phyloP scores from a whole-genome alignment of 805 yeast genomes.

The Metschnikowia colocasiae region DNA sequence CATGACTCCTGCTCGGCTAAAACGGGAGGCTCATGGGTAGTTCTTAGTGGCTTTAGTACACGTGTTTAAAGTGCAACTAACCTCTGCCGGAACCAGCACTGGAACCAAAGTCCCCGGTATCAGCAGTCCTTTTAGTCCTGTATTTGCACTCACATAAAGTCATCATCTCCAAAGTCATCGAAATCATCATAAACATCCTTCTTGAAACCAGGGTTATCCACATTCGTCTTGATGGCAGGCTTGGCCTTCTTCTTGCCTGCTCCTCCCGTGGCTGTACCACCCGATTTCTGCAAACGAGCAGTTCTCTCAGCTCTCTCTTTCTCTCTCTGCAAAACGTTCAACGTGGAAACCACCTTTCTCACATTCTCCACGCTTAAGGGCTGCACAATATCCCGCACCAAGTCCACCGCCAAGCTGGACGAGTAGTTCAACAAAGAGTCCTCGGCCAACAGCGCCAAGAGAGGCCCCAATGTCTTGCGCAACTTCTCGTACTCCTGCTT shows the following conservation, averaged over 20 bases:
- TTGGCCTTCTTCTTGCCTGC: conserved; percentile 94
- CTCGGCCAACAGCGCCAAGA: conserved; percentile 57
- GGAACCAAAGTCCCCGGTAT: no score
- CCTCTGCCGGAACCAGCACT: no score
- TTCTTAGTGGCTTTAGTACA: no score
- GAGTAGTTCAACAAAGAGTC: conserved; percentile 65
- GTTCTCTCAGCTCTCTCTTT: conserved; percentile 89
- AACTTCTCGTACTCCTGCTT: conserved; percentile 74
- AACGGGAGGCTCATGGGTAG: no score
- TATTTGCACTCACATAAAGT: conserved; percentile 75
- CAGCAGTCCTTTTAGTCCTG: no score
- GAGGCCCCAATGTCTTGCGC: conserved; percentile 65
- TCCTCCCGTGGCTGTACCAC: conserved; percentile 87
- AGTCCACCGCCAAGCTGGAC: conserved; percentile 74
- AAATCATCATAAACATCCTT: conserved; percentile 58
- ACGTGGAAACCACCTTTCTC: conserved; percentile 80
- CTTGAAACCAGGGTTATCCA: conserved; percentile 47
- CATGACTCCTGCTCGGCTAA: no score
- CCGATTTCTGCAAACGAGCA: conserved; percentile 74
- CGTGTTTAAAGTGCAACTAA: no score
- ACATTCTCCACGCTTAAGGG: conserved; percentile 81
- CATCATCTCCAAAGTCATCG: conserved; percentile 73
- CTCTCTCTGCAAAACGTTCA: conserved; percentile 75
- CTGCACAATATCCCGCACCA: conserved; percentile 76
- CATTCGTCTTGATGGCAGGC: conserved; percentile 63